phyloP scores from a whole-genome alignment of 179 eudicot genomes.

The Spergularia azorica region DNA sequence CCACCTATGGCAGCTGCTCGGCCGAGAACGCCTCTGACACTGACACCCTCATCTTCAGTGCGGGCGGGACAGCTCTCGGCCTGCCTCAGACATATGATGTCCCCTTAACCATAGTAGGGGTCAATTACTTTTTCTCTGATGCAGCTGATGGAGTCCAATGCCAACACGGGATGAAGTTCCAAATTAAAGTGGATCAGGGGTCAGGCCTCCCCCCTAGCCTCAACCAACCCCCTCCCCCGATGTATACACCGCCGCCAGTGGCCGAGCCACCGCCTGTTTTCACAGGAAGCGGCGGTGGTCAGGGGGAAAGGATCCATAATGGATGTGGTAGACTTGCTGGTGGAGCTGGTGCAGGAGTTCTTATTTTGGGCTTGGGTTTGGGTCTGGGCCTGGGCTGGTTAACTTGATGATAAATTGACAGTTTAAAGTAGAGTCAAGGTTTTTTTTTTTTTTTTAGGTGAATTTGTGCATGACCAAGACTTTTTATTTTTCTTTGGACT shows the following conservation, averaged over 20 bases:
- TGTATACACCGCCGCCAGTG: slow-evolving; percentile 40
- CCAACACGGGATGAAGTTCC: slow-evolving; percentile 58
- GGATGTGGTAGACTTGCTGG: slow-evolving; percentile 2
- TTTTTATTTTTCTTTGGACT: neutral
- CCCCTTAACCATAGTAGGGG: slow-evolving; percentile 50
- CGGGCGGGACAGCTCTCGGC: slow-evolving; percentile 39
- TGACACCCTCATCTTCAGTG: slow-evolving; percentile 48
- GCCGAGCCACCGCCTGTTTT: slow-evolving; percentile 47
- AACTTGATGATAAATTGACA: neutral
- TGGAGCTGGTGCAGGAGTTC: neutral
- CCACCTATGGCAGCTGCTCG: slow-evolving; percentile 60
- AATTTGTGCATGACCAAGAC: neutral
- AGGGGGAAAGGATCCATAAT: slow-evolving; percentile 32
- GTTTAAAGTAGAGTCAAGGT: neutral
- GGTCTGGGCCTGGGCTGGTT: neutral
- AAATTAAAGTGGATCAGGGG: slow-evolving; percentile 54
- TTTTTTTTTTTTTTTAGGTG: neutral
- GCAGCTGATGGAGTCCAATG: slow-evolving; percentile 62
- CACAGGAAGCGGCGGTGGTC: slow-evolving; percentile 37
- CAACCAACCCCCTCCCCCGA: slow-evolving; percentile 83
- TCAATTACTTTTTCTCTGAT: slow-evolving; percentile 72
- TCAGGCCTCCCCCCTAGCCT: slow-evolving; percentile 78
- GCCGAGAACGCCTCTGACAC: slow-evolving; percentile 41
- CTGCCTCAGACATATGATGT: slow-evolving; percentile 39
- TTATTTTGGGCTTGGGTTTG: slow-evolving; percentile 21